These are phyloP conservation scores for Pseudocercospora eumusae DNA, from an alignment of 2,329 filamentous ascomycete genomes.

Conservation along the genomic window DNA sequence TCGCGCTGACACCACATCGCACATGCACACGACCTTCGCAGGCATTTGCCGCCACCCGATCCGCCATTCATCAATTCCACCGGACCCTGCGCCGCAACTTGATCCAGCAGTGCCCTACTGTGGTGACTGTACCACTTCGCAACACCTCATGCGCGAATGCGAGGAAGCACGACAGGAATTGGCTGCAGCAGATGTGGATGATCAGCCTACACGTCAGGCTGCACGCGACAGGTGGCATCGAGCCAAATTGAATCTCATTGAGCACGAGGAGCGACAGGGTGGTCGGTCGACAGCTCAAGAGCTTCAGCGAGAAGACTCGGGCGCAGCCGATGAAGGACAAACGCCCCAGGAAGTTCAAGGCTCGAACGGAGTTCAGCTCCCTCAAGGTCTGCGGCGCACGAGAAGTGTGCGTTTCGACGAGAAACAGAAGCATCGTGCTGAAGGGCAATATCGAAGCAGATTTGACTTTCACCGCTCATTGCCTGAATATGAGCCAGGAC, in stretches of 20 bases:
- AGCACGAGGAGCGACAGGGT: background rate
- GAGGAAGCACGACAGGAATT: background rate
- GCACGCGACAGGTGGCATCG: background rate
- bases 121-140: background rate
- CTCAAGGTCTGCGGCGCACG: background rate
- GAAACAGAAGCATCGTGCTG: background rate
- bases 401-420: slow-evolving; percentile 11
- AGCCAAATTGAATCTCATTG: background rate
- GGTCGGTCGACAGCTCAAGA: background rate
- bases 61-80: background rate
- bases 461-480: background rate
- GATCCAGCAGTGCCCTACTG: background rate
- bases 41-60: background rate
- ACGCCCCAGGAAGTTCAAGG: background rate
- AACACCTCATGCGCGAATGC: background rate
- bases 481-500: background rate
- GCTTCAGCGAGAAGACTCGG: background rate
- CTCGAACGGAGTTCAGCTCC: background rate
- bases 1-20: background rate
- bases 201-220: background rate
- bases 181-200: background rate
- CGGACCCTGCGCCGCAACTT: background rate
- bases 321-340: background rate
- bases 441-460: slow-evolving; percentile 8
- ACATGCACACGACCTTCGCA: slow-evolving; percentile 3